Conservation (phyloP, 768 basidiomycete species). For the Lactifluus hygrophoroides region DNA sequence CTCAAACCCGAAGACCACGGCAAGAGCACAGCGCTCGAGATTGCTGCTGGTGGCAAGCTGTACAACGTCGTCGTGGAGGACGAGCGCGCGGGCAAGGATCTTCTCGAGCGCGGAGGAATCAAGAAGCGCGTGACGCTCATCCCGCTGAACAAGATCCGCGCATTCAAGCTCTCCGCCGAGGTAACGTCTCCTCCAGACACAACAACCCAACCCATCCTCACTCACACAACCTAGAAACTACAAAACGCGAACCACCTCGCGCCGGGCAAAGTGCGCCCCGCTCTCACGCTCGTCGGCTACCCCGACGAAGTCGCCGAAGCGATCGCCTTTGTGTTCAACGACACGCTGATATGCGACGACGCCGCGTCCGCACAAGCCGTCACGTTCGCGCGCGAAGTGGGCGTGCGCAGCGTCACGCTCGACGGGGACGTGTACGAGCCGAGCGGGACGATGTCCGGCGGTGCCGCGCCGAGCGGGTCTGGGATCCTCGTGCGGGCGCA, state of each 20-base stretch:
- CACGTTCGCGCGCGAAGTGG: constrained; percentile 65
- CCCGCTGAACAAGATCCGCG: constrained; percentile 85
- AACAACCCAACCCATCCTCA: not conserved
- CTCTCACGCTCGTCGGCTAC: constrained; percentile 85
- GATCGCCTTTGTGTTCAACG: constrained; percentile 89
- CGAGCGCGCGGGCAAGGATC: constrained; percentile 77
- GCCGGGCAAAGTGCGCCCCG: constrained; percentile 73
- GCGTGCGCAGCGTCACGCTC: constrained; percentile 81
- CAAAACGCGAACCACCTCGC: constrained; percentile 61
- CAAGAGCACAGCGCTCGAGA: constrained; percentile 86
- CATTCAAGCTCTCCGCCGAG: constrained; percentile 45
- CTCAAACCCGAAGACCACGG: constrained; percentile 61
- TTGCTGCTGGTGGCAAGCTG: constrained; percentile 81
- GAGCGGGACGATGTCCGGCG: constrained; percentile 87
- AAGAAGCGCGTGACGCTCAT: constrained; percentile 90
- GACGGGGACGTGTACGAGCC: constrained; percentile 97
- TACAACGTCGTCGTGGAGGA: constrained; percentile 94
- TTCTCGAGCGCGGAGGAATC: constrained; percentile 69
- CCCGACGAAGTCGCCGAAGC: constrained; percentile 74
- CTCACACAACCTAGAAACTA: constrained; percentile 50
- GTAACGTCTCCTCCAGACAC: constrained; percentile 20
- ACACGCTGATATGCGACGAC: constrained; percentile 87
- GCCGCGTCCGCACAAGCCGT: constrained; percentile 79
- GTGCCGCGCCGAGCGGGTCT: constrained; percentile 68
- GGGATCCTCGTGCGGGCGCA: constrained; percentile 78